These are phyloP conservation scores for Castanea crenata DNA, from an alignment of 306 rosid species.

Conservation along the genomic window DNA sequence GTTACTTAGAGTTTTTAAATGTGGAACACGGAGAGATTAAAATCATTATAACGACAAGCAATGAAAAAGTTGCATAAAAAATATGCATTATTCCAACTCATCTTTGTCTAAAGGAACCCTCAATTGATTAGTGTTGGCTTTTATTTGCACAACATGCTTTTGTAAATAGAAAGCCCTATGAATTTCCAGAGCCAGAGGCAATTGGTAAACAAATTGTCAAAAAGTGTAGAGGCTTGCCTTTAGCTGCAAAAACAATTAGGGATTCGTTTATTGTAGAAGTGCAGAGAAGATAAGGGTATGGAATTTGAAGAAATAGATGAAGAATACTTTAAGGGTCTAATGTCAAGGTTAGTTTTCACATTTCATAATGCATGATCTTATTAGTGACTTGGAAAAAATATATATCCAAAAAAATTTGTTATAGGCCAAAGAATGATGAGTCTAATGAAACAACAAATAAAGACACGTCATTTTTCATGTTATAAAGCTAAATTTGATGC, in stretches of 20 bases:
- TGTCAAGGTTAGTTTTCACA: slow-evolving; percentile 22
- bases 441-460: background rate
- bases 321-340: slow-evolving; percentile 25
- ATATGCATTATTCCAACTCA: background rate
- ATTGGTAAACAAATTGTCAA: slow-evolving; percentile 12
- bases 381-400: slow-evolving; percentile 32
- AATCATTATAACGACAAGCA: slow-evolving; percentile 14
- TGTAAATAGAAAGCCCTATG: background rate
- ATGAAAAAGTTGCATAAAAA: background rate
- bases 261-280: slow-evolving; percentile 11
- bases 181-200: background rate
- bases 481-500: slow-evolving; percentile 11
- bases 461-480: slow-evolving; percentile 31
- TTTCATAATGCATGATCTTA: slow-evolving; percentile 35
- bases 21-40: background rate
- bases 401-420: slow-evolving; percentile 7
- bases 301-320: slow-evolving; percentile 23
- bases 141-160: slow-evolving; percentile 23
- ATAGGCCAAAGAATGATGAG: background rate
- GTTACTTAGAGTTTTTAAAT: background rate
- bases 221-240: slow-evolving; percentile 22
- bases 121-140: slow-evolving; percentile 28
- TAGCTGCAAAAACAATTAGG: slow-evolving; percentile 15
- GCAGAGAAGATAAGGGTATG: background rate
- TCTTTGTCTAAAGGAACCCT: background rate